Base-by-base conservation (phyloP, 768 basidiomycete species). In the Tylopilus sp. region DNA sequence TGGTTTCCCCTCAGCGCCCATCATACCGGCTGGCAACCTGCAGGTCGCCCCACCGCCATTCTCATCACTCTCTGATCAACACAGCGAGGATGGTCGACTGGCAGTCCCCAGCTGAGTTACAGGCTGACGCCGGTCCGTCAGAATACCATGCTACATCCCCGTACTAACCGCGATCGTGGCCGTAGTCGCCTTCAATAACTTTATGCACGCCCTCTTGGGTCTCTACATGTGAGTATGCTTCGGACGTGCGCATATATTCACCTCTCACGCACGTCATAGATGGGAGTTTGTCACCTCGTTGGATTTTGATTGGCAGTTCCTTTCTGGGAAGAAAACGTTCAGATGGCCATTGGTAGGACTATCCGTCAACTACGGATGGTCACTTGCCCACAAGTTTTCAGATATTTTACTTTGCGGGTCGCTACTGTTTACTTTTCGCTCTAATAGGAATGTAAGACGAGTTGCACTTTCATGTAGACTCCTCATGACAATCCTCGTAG, bases 341-440 rank as follows among this genome's bases (percentile, higher is more conserved):
- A 75, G 70, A 40, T 86, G 85, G 85, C 85, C 85, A 45, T 68
- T 87, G 80, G 84, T 86, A 61, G 39, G 13, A 9, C 42, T 20
- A 52, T 3, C 40, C 21, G 18, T 18, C 53, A 26, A 28, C 21
- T 22, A 8, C 26, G 30, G 15, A 26, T 12, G n/a, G 15, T 36
- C 33, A 22, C 42, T 28, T 31, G 47, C 13, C 50, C 31, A 55
- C 21, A 17, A 50, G 18, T 38, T 6, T 3, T 12, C 51, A 86
- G 84, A 68, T 76, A 40, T 85, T 86, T 62, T 88, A 88, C 65
- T 87, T 88, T 66, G 65, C 81, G 41, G 82, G 83, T 56, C 79
- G 86, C 45, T 88, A 87, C 62, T 78, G 73, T 58, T 67, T 87
- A 33, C 67, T 88, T 6, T 74, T 85, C 55, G 81, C 86, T 3